Conservation (phyloP, 805 yeast genomes). For the Candida taoyuanica region DNA sequence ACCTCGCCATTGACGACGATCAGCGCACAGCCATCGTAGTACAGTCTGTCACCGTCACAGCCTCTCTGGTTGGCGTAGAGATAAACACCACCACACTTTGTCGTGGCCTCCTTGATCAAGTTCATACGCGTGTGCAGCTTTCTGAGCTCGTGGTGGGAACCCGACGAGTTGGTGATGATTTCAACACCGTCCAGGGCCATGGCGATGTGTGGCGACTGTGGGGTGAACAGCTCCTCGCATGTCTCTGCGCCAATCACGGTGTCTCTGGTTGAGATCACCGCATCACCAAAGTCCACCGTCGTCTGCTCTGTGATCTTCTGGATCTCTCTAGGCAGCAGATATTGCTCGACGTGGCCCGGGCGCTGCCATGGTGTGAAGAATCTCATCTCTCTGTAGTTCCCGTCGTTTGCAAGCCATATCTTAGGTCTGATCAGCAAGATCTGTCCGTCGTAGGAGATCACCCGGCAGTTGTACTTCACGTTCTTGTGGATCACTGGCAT, state of each 20-base stretch:
- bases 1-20: constrained; percentile 90
- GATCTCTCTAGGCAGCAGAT: constrained; percentile 65
- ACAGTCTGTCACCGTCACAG: constrained; percentile 95
- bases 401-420: constrained; percentile 91
- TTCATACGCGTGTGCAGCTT: constrained; percentile 82
- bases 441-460: constrained; percentile 72
- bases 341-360: constrained; percentile 69
- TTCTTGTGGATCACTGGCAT: constrained; percentile 89
- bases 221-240: constrained; percentile 96
- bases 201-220: constrained; percentile 88
- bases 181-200: constrained; percentile 97
- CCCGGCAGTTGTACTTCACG: constrained; percentile 87
- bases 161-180: constrained; percentile 90
- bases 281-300: constrained; percentile 83
- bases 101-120: constrained; percentile 86
- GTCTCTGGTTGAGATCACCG: constrained; percentile 75
- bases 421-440: constrained; percentile 89
- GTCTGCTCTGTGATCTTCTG: constrained; percentile 62
- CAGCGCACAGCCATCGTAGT: constrained; percentile 95
- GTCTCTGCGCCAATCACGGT: constrained; percentile 97
- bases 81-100: constrained; percentile 95
- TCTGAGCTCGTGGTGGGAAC: constrained; percentile 93
- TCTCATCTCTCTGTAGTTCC: constrained; percentile 97
- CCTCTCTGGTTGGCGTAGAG: constrained; percentile 94
- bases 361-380: constrained; percentile 93